Base-by-base conservation (phyloP, 2,329 filamentous ascomycete species). In the Epichloe bromicola region DNA sequence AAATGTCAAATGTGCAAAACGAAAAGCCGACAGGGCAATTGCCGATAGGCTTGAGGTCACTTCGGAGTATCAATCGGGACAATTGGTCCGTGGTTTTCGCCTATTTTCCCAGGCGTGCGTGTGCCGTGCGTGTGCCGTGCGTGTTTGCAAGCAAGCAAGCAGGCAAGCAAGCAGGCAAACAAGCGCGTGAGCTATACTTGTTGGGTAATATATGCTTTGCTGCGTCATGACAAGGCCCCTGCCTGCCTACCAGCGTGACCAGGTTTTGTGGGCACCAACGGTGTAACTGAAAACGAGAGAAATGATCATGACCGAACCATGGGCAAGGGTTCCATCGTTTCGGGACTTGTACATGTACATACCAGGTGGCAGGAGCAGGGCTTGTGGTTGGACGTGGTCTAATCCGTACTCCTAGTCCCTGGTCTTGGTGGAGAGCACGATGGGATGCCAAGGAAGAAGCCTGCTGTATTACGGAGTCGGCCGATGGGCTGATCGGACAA, bases 221-320 rank as follows among this genome's bases (percentile, higher is more conserved):
- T 48, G 52, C 46, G 49, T 49, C 52, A 41, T 49, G 37, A 51
- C 49, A 53, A 42, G 42, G 46, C 30, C 45, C 52, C 43, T 51
- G 52, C 40, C 37, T 40, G 45, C 34, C 38, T 37, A n/a, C 20
- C 30, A 42, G 33, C 15, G 4, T 49, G 42, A 49, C 48, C 52
- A 49, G 42, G 44, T 19, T 23, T 46, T 47, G 48, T 42, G 49
- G 52, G 44, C 51, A 49, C 46, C 20, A 23, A 36, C 42, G 48
- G n/a, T 33, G 17, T 23, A 46, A 17, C 41, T 30, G 26, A 30
- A 30, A 10, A 30, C 40, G 15, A 48, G 41, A 49, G 33, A 34
- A 34, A 38, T 36, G 39, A 46, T 23, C n/a, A 42, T 36, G 42
- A 51, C 44, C 49, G 49, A 53, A 53, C 49, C 49, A 49, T 38